Evolutionary conservation across 345 rosid genomes (phyloP).

Genomic region (Pistacia atlantica): DNA sequence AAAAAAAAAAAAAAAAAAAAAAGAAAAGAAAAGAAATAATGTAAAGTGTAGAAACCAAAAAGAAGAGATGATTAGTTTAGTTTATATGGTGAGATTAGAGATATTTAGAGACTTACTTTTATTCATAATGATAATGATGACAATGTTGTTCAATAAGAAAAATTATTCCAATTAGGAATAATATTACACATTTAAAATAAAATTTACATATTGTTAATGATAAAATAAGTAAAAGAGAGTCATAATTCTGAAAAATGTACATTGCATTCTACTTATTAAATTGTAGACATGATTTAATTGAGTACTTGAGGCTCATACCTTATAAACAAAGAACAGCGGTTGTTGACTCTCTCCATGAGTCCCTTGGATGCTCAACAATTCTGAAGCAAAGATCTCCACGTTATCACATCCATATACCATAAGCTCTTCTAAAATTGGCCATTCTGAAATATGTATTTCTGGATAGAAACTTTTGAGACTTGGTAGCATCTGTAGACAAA

Average conservation of each 20-base stretch:
- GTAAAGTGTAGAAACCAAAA: neutral
- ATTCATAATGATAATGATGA: neutral
- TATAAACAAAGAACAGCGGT: constrained; percentile 11
- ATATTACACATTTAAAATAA: too few species aligned
- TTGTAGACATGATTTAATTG: neutral
- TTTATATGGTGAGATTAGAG: too few species aligned
- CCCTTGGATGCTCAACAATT: neutral
- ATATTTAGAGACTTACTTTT: too few species aligned
- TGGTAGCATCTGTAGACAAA: neutral
- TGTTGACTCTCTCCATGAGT: neutral
- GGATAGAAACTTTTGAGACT: constrained; percentile 17
- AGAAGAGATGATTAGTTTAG: too few species aligned
- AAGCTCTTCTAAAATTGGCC: constrained; percentile 18
- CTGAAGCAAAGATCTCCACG: constrained; percentile 11
- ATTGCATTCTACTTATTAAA: too few species aligned
- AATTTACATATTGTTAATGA: too few species aligned
- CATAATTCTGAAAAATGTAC: too few species aligned
- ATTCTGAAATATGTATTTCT: constrained; percentile 10
- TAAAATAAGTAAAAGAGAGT: too few species aligned
- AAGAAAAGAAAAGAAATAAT: too few species aligned
- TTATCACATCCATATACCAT: constrained; percentile 4
- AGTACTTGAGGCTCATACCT: constrained; percentile 19
- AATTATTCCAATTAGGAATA: too few species aligned
- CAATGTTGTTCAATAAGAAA: too few species aligned
- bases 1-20: too few species aligned